Conservation (phyloP, 345 rosid genomes). For the Stellera chamaejasme region DNA sequence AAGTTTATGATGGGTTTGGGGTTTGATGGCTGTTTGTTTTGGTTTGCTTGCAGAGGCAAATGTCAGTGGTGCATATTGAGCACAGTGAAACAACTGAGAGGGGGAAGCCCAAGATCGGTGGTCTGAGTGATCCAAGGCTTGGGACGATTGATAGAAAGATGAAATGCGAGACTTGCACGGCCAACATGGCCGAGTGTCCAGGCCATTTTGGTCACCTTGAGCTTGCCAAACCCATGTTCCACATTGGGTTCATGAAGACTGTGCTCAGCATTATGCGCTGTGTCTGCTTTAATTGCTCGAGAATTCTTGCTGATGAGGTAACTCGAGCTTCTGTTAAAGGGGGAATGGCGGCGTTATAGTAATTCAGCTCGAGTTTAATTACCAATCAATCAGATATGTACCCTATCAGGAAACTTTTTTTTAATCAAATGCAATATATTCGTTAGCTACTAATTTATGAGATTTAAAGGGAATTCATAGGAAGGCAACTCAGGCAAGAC, state of each 20-base stretch:
- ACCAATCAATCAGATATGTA: no score
- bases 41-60: constrained; percentile 63
- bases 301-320: constrained; percentile 83
- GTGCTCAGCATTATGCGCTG: constrained; percentile 81
- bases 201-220: constrained; percentile 93
- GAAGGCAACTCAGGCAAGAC: no score
- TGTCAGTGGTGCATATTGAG: constrained; percentile 78
- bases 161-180: constrained; percentile 84
- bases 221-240: constrained; percentile 93
- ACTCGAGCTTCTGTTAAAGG: no score
- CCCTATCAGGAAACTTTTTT: no score
- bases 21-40: constrained; percentile 6
- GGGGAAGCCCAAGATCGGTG: constrained; percentile 75
- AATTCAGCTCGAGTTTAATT: no score
- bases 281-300: constrained; percentile 87
- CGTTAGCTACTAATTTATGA: no score
- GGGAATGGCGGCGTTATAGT: no score
- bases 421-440: no score
- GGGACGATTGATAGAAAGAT: constrained; percentile 83
- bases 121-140: constrained; percentile 63
- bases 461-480: no score
- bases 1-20: not conserved
- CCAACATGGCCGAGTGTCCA: constrained; percentile 81
- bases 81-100: constrained; percentile 85
- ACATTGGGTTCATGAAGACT: constrained; percentile 81